Evolutionary conservation across 345 rosid species (phyloP), one percentile per base, ranked within the genome.

Genomic region (Aquilaria sinensis): DNA sequence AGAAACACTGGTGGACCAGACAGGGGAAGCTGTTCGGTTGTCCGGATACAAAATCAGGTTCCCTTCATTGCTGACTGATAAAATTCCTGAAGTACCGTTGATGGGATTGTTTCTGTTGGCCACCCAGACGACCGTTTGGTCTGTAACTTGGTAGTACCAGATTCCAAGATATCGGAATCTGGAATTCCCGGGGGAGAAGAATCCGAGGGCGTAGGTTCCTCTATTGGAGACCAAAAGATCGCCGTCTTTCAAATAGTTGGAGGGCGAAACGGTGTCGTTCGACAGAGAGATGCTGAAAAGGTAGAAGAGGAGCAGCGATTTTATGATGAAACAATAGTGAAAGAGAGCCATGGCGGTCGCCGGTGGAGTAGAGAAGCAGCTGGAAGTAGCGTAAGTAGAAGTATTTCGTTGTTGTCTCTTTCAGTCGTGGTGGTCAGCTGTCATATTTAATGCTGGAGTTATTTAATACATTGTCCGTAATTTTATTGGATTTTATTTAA

Each of bases 71-170:
- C 70, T 66, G 69, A 85, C 64, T 52, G 70, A 65, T 45, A 91
- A 64, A 4, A 30, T 51, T 50, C 84, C 92, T 1, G 81, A 67
- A 47, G 73, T 70, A 57, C 75, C 78, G 23, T 65, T 67, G 31
- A 88, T 52, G 6, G 90, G 92, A 58, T 53, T 64, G 47, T 84
- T 82, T 65, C 92, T 78, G 51, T 91, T 86, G 16, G 97, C 96
- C 37, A 91, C 91, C 96, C 96, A 91, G 7, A 86, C 92, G 32
- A 83, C 47, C 2, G 92, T 83, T 60, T 57, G 67, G 5, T 47
- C 69, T 6, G 87, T 31, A 65, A 80, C 71, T 57, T 63, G 71
- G 56, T 79, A 64, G 68, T 85, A 89, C 96, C 98, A 90, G 30
- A 85, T 87, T 32, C 94, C 98, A 10, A 92, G 72, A 37, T 84